phyloP scores from a whole-genome alignment of 1,139 yeast species.

The Kluyveromyces sp. region DNA sequence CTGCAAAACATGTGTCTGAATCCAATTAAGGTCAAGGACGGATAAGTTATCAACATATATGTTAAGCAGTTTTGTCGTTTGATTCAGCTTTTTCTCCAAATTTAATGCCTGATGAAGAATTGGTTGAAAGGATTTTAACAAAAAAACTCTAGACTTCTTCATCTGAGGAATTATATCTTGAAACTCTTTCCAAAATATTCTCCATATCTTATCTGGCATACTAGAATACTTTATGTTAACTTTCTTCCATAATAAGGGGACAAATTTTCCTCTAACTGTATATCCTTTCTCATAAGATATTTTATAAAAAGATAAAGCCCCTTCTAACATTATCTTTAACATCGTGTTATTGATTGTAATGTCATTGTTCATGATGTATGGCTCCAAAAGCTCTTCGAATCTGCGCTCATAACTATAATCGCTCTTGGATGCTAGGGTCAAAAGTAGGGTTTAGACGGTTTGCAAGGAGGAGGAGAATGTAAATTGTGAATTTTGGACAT shows the following conservation, averaged over 20 bases:
- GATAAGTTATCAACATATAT: constrained; percentile 14
- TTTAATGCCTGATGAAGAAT: constrained; percentile 8
- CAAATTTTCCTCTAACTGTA: constrained; percentile 10
- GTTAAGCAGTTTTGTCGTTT: constrained; percentile 8
- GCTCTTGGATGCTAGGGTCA: constrained; percentile 19
- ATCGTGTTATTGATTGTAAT: constrained; percentile 2
- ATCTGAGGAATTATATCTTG: not conserved
- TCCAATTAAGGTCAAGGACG: constrained; percentile 19
- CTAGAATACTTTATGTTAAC: not conserved
- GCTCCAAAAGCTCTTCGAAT: constrained; percentile 17
- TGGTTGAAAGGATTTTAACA: constrained; percentile 11
- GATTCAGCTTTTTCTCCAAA: constrained; percentile 3
- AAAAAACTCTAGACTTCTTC: constrained; percentile 5
- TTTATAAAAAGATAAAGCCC: constrained; percentile 10
- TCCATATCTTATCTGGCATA: constrained; percentile 4
- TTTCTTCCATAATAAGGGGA: constrained; percentile 6
- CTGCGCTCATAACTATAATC: constrained; percentile 18
- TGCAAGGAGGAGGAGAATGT: constrained; percentile 16
- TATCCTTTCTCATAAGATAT: constrained; percentile 10
- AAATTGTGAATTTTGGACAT: constrained; percentile 18
- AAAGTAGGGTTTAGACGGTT: constrained; percentile 24
- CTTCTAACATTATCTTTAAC: constrained; percentile 7
- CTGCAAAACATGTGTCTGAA: constrained; percentile 20
- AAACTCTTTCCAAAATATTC: constrained; percentile 5
- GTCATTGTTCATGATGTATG: constrained; percentile 8